A percentile compares a stretch with the other conserved stretches of the same genome.
phyloP scores from a whole-genome alignment of 345 rosid species.

The Cardamine occulta region DNA sequence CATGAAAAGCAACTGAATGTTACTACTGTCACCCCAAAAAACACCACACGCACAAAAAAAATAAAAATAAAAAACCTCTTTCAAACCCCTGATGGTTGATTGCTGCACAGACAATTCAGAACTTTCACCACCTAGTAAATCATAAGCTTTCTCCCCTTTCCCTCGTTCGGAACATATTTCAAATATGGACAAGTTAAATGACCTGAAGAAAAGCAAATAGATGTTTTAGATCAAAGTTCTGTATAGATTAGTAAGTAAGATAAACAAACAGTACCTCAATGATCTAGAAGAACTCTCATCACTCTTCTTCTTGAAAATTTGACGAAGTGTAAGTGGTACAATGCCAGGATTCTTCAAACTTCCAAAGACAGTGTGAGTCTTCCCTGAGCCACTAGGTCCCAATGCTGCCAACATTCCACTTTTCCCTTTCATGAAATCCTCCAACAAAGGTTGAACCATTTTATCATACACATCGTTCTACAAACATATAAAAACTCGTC shows the following conservation, averaged over 20 bases:
- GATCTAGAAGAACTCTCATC: conserved; percentile 30
- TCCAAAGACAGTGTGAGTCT: conserved; percentile 91
- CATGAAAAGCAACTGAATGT: neutral
- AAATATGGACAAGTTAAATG: conserved; percentile 67
- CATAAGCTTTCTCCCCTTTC: conserved; percentile 69
- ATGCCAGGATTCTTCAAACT: conserved; percentile 73
- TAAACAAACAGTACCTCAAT: conserved; percentile 51
- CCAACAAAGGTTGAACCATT: conserved; percentile 79
- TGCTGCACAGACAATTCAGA: conserved; percentile 70
- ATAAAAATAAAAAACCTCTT: conserved; percentile 59
- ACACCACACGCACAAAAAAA: neutral
- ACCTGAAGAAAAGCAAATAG: conserved; percentile 49
- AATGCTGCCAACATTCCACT: conserved; percentile 87
- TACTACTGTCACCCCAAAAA: too few species aligned
- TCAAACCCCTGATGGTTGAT: conserved; percentile 68
- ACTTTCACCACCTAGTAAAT: conserved; percentile 60
- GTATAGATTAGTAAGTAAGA: neutral
- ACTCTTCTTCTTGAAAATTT: conserved; percentile 52
- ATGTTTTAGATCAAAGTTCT: neutral
- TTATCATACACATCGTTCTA: conserved; percentile 69
- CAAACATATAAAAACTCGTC: conserved; percentile 23
- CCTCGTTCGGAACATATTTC: conserved; percentile 85
- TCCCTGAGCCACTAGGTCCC: conserved; percentile 93
- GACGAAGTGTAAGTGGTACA: conserved; percentile 67
- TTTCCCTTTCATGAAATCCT: conserved; percentile 72